Conservation (phyloP, 352 stramenopile genomes). For the Pythium angustatum region DNA sequence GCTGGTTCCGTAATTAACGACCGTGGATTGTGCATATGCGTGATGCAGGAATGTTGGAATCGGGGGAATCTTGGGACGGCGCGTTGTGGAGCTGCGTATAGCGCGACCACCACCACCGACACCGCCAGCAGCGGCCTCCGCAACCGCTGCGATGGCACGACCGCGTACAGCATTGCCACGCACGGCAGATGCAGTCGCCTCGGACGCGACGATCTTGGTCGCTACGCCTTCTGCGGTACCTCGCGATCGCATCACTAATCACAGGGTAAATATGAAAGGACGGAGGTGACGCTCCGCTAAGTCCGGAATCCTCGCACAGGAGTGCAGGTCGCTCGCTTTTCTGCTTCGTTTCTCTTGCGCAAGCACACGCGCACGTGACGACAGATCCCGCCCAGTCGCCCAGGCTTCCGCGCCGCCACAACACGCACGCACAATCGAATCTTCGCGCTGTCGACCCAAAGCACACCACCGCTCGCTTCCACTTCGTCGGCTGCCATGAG, state of each 20-base stretch:
- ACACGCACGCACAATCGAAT: neutral
- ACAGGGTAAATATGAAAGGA: too few relatives aligned
- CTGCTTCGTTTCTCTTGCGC: slow-evolving; percentile 35
- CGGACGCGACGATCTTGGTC: too few relatives aligned
- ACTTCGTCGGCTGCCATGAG: slow-evolving; percentile 15
- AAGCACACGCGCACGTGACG: slow-evolving; percentile 17
- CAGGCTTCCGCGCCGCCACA: neutral
- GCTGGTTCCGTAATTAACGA: neutral
- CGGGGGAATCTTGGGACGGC: neutral
- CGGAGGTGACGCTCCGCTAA: neutral
- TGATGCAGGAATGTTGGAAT: neutral
- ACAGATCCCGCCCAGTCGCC: neutral
- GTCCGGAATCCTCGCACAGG: neutral
- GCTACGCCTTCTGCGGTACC: too few relatives aligned
- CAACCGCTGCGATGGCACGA: too few relatives aligned
- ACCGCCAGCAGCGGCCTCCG: too few relatives aligned
- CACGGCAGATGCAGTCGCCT: too few relatives aligned
- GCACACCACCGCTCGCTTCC: neutral
- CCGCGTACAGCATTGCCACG: too few relatives aligned
- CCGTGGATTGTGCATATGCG: neutral
- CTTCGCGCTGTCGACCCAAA: neutral
- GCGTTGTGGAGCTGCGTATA: too few relatives aligned
- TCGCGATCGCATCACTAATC: too few relatives aligned
- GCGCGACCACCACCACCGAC: too few relatives aligned
- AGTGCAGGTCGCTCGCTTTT: slow-evolving; percentile 14